These are phyloP conservation scores for Cichorium intybus DNA, from an alignment of 140 eudicot species.

Conservation along the genomic window DNA sequence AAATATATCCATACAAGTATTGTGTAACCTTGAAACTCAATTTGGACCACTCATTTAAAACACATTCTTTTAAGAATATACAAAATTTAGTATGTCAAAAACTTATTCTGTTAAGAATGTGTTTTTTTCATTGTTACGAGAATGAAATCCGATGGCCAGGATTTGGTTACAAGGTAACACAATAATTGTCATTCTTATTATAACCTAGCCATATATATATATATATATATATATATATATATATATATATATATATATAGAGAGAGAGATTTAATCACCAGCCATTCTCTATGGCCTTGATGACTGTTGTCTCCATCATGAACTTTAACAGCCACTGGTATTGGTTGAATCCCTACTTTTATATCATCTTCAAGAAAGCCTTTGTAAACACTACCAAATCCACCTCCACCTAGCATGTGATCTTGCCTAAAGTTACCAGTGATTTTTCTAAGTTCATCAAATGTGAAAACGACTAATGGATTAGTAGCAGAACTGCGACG, in stretches of 20 bases:
- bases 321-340: slow-evolving; percentile 93
- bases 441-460: slow-evolving; percentile 62
- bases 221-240: not conserved
- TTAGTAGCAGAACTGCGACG: slow-evolving; percentile 68
- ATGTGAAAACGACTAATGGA: slow-evolving; percentile 67
- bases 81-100: too few relatives aligned
- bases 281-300: slow-evolving; percentile 99
- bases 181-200: too few relatives aligned
- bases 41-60: too few relatives aligned
- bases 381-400: slow-evolving; percentile 93
- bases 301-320: slow-evolving; percentile 86
- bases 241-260: slow-evolving; percentile 10
- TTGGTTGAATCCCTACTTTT: slow-evolving; percentile 45
- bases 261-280: slow-evolving; percentile 39
- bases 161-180: too few relatives aligned
- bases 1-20: not conserved
- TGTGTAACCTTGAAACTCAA: too few relatives aligned
- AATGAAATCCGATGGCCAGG: too few relatives aligned
- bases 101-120: too few relatives aligned
- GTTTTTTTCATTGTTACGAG: too few relatives aligned
- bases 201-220: too few relatives aligned
- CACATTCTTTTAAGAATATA: too few relatives aligned
- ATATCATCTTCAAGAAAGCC: slow-evolving; percentile 60
- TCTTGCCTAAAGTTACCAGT: slow-evolving; percentile 89
- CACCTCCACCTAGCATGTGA: slow-evolving; percentile 92